These are phyloP conservation scores for Malus asiatica DNA, from an alignment of 306 rosid species.

Conservation along the genomic window DNA sequence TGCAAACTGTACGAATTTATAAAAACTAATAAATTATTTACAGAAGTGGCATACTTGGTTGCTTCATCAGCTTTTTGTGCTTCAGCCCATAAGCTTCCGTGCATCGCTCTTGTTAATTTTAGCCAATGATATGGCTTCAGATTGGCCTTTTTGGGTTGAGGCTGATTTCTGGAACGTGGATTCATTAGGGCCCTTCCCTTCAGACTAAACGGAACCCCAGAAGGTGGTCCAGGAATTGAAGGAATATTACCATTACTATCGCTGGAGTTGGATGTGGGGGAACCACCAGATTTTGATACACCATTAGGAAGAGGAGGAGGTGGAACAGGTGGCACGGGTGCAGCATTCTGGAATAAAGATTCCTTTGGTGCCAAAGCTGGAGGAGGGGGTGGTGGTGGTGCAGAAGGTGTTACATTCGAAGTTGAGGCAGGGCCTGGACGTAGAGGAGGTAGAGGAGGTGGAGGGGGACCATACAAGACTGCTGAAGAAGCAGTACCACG, in stretches of 20 bases:
- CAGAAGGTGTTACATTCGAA: slow-evolving; percentile 30
- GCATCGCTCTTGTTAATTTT: slow-evolving; percentile 88
- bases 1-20: slow-evolving; percentile 3
- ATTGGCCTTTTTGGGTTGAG: slow-evolving; percentile 57
- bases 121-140: slow-evolving; percentile 97
- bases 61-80: slow-evolving; percentile 73
- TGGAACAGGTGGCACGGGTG: slow-evolving; percentile 56
- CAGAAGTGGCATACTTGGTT: slow-evolving; percentile 50
- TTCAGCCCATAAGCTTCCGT: slow-evolving; percentile 98
- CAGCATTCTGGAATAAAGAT: slow-evolving; percentile 16
- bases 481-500: slow-evolving; percentile 1
- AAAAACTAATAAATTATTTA: slow-evolving; percentile 1
- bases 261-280: slow-evolving; percentile 21
- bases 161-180: slow-evolving; percentile 33
- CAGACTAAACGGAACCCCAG: slow-evolving; percentile 42
- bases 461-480: slow-evolving; percentile 28
- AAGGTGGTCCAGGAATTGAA: slow-evolving; percentile 76
- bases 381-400: slow-evolving; percentile 61
- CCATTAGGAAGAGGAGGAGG: slow-evolving; percentile 56
- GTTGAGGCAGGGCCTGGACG: slow-evolving; percentile 17
- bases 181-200: slow-evolving; percentile 67
- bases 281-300: slow-evolving; percentile 31
- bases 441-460: slow-evolving; percentile 49
- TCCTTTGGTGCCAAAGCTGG: slow-evolving; percentile 27
- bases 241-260: slow-evolving; percentile 39